phyloP scores from a whole-genome alignment of 1,284 basidiomycete species.

The Marasmius sp. region DNA sequence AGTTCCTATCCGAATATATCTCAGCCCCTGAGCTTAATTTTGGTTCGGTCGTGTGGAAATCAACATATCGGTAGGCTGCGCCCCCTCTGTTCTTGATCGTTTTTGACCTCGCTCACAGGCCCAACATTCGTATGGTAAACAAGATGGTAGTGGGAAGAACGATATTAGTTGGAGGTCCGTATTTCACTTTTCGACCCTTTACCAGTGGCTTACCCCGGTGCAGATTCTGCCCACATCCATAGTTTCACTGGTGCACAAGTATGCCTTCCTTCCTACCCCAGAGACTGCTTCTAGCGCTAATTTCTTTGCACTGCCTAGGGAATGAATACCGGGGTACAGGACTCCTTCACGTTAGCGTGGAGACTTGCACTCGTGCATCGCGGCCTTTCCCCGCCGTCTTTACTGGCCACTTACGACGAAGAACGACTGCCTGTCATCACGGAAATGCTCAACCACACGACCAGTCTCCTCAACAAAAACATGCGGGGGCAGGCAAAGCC shows the following conservation, averaged over 20 bases:
- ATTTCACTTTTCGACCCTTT: not conserved
- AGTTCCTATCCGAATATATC: not conserved
- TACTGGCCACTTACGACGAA: constrained; percentile 26
- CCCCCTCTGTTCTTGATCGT: not conserved
- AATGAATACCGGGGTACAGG: constrained; percentile 23
- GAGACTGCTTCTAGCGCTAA: not conserved
- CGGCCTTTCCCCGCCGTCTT: constrained; percentile 15
- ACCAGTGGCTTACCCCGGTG: not conserved
- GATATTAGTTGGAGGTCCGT: constrained; percentile 38
- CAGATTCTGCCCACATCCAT: constrained; percentile 29
- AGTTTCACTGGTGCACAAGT: constrained; percentile 23
- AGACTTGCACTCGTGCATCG: constrained; percentile 24
- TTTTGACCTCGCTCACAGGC: constrained; percentile 20
- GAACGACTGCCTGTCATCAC: constrained; percentile 31
- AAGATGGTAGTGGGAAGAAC: constrained; percentile 32
- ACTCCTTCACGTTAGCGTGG: constrained; percentile 25
- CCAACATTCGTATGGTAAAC: constrained; percentile 37
- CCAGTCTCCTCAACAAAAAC: constrained; percentile 12
- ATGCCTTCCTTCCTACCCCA: not conserved
- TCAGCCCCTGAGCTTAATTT: not conserved
- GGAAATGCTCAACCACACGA: constrained; percentile 26
- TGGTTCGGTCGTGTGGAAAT: not conserved
- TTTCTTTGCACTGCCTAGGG: constrained; percentile 1
- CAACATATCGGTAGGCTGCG: not conserved
- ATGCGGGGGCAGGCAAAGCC: not conserved